Base-by-base conservation (phyloP, 2,329 filamentous ascomycete genomes). In the Ascomycota sp. region DNA sequence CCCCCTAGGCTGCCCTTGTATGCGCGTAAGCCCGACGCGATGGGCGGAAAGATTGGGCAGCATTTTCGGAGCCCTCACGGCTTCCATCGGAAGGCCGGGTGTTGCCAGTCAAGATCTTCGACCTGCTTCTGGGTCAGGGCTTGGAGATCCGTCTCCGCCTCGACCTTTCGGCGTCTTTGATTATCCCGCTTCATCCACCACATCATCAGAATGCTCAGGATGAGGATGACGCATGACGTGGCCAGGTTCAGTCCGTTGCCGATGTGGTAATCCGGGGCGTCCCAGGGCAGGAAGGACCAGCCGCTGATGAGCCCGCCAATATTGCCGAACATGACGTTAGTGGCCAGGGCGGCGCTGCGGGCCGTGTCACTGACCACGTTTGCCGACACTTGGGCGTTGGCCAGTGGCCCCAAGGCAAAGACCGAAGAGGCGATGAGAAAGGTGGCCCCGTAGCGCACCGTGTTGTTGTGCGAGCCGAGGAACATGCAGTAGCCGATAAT, bases 401-500 rank as follows among this genome's bases (percentile, higher is more conserved):
- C 66, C 9, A 81, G 59, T 0, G 74, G 61, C 0, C 73, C 75
- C 27, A 69, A 63, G 3, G 64, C 50, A 40, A 77, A 80, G 4
- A 68, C 65, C 0, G 71, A 73, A 7, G 58, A 57, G 2, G 73
- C 65, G 32, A 79, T 70, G 32, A 81, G 47, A 49, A 81, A 82
- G 0, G 72, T 75, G 0, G 74, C 76, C 1, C 63, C 75, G 43
- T 81, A 82, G 12, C 73, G 65, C 2, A 69, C 64, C 20, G 54
- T 51, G 0, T 57, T 36, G 30, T 64, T 44, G 3, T 47, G 48
- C 10, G 57, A 64, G 5, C 67, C 71, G 1, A 80, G 54, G 50
- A 79, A 80, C 61, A 80, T 71, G 44, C 68, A 66, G 47, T 78
- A 80, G 0, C 75, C 75, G 4, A 63, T 44, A 61, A 81, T 78